phyloP scores from a whole-genome alignment of 805 yeast genomes.

The Saturnispora bothae region DNA sequence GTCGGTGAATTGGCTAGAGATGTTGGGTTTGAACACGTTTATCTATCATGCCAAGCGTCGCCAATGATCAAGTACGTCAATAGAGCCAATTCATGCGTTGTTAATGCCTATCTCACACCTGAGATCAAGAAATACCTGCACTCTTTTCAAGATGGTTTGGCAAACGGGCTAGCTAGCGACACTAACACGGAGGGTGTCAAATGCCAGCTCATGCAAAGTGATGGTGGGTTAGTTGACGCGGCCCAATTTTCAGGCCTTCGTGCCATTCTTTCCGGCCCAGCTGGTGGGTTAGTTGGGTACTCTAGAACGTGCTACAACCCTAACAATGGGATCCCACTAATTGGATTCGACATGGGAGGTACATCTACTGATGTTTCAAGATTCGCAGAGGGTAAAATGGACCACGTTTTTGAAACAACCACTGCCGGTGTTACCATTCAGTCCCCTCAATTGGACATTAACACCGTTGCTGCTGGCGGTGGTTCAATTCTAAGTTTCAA shows the following conservation, averaged over 20 bases:
- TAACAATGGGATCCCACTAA: slow-evolving; percentile 45
- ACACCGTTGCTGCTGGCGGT: slow-evolving; percentile 81
- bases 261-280: slow-evolving; percentile 92
- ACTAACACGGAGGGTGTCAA: slow-evolving; percentile 33
- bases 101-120: slow-evolving; percentile 79
- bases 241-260: slow-evolving; percentile 73
- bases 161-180: slow-evolving; percentile 32
- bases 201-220: slow-evolving; percentile 89
- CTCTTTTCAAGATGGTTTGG: slow-evolving; percentile 53
- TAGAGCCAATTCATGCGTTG: slow-evolving; percentile 67
- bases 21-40: slow-evolving; percentile 59
- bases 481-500: slow-evolving; percentile 60
- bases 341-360: slow-evolving; percentile 89
- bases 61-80: slow-evolving; percentile 75
- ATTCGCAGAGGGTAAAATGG: slow-evolving; percentile 53
- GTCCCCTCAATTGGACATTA: slow-evolving; percentile 74
- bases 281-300: slow-evolving; percentile 95
- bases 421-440: slow-evolving; percentile 79
- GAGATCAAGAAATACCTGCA: slow-evolving; percentile 55
- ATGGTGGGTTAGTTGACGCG: slow-evolving; percentile 89
- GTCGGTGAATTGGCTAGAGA: slow-evolving; percentile 51
- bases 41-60: slow-evolving; percentile 56
- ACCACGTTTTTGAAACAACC: slow-evolving; percentile 73
- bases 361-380: slow-evolving; percentile 81
- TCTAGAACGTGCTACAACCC: slow-evolving; percentile 68